A percentile compares a stretch with the other conserved stretches of the same genome.
Conservation (phyloP, 2,329 filamentous ascomycete genomes). For the Xylariaceae sp. region DNA sequence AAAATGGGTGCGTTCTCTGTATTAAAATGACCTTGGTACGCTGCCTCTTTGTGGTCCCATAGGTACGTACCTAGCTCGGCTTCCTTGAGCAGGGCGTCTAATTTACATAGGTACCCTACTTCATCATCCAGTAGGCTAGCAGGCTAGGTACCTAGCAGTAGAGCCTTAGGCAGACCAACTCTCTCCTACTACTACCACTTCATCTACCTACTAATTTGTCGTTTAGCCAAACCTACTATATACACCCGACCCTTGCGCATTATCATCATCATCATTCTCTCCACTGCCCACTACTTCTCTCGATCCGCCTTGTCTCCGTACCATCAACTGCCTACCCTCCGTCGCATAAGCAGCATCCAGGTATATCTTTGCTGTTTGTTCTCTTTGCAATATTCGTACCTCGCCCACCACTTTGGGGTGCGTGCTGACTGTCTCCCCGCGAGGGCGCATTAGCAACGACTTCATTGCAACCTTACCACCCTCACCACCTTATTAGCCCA, state of each 20-base stretch:
- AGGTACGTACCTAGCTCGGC: too few relatives aligned
- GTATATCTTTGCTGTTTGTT: conserved; percentile 23
- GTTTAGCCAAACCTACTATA: conserved; percentile 30
- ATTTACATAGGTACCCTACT: too few relatives aligned
- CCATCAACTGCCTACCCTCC: conserved; percentile 18
- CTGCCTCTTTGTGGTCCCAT: too few relatives aligned
- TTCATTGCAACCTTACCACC: conserved; percentile 25
- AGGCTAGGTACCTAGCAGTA: neutral
- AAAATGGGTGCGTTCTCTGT: too few relatives aligned
- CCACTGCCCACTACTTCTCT: conserved; percentile 24
- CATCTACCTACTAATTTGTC: conserved; percentile 16
- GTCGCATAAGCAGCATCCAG: conserved; percentile 16
- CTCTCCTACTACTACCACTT: conserved; percentile 22
- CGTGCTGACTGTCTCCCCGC: conserved; percentile 27
- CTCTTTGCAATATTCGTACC: conserved; percentile 13
- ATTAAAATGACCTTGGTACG: too few relatives aligned
- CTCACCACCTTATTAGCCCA: conserved; percentile 11
- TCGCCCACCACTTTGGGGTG: conserved; percentile 23
- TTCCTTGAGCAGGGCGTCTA: too few relatives aligned
- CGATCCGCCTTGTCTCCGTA: conserved; percentile 15
- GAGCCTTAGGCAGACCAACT: too few relatives aligned
- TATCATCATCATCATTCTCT: conserved; percentile 27
- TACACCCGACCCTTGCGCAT: conserved; percentile 30
- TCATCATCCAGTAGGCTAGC: too few relatives aligned
- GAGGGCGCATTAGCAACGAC: conserved; percentile 28